These are phyloP conservation scores for Myxozyma monticola DNA, from an alignment of 805 yeast species.

Conservation along the genomic window DNA sequence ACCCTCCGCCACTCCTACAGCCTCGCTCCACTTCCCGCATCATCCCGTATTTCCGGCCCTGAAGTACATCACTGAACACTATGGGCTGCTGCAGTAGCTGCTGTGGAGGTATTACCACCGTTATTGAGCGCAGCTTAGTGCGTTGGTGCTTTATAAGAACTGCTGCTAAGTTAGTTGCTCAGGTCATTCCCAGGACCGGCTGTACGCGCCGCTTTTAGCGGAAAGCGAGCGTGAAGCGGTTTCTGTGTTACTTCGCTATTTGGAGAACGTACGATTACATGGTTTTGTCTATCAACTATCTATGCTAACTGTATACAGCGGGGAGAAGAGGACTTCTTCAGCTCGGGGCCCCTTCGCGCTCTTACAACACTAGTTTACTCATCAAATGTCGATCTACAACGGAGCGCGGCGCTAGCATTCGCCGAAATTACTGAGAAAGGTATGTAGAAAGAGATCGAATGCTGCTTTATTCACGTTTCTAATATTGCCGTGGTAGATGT, in stretches of 20 bases:
- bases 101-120: conserved; percentile 23
- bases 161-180: neutral
- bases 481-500: conserved; percentile 51
- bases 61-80: neutral
- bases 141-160: neutral
- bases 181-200: conserved; percentile 42
- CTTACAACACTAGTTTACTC: conserved; percentile 90
- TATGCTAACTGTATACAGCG: conserved; percentile 38
- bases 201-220: conserved; percentile 79
- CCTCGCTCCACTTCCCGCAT: neutral
- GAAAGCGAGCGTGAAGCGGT: conserved; percentile 98
- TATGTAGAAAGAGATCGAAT: neutral
- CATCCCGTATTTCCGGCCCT: neutral
- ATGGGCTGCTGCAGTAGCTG: conserved; percentile 32
- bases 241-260: conserved; percentile 78
- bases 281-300: neutral
- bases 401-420: conserved; percentile 97
- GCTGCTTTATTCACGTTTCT: too few relatives aligned
- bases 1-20: neutral
- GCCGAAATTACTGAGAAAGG: conserved; percentile 95
- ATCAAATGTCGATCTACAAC: conserved; percentile 89
- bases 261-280: conserved; percentile 62
- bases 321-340: conserved; percentile 84
- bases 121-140: neutral
- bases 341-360: conserved; percentile 78